A percentile compares a stretch with the other conserved stretches of the same genome.
These are phyloP conservation scores for Casaregolazyma lundiana DNA, from an alignment of 1,139 yeast species.

Conservation along the genomic window DNA sequence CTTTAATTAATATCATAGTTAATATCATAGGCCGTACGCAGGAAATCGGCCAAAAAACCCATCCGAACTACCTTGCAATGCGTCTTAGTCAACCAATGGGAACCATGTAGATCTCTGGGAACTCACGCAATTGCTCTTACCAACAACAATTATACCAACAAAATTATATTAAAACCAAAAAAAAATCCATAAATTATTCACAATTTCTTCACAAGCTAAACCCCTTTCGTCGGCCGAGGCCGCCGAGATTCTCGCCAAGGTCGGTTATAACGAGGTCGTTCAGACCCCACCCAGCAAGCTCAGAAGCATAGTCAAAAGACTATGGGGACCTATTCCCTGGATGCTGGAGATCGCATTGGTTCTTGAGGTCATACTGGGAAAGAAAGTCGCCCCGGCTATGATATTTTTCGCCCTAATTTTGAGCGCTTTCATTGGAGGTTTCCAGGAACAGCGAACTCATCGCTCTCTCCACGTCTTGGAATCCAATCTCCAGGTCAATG, in stretches of 20 bases:
- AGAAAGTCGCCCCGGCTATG: constrained; percentile 69
- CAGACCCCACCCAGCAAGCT: constrained; percentile 57
- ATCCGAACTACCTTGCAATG: too few species aligned
- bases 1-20: too few species aligned
- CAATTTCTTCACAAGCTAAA: too few species aligned
- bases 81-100: too few species aligned
- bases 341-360: constrained; percentile 67
- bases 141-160: too few species aligned
- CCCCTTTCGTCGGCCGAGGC: constrained; percentile 51
- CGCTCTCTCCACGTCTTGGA: constrained; percentile 92
- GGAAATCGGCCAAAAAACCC: too few species aligned
- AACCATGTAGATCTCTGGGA: too few species aligned
- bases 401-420: constrained; percentile 57
- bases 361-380: constrained; percentile 65
- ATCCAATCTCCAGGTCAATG: constrained; percentile 88
- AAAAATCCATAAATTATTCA: too few species aligned
- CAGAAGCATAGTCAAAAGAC: constrained; percentile 55
- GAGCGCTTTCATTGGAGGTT: constrained; percentile 57
- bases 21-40: too few species aligned
- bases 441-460: constrained; percentile 83
- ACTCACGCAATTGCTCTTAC: too few species aligned
- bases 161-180: too few species aligned
- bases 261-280: constrained; percentile 58
- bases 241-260: constrained; percentile 55
- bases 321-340: constrained; percentile 63